Percentiles rank a stretch among this genome's conserved stretches.
Conservation (phyloP, 768 basidiomycete genomes). For the Rhizopogon salebrosus region DNA sequence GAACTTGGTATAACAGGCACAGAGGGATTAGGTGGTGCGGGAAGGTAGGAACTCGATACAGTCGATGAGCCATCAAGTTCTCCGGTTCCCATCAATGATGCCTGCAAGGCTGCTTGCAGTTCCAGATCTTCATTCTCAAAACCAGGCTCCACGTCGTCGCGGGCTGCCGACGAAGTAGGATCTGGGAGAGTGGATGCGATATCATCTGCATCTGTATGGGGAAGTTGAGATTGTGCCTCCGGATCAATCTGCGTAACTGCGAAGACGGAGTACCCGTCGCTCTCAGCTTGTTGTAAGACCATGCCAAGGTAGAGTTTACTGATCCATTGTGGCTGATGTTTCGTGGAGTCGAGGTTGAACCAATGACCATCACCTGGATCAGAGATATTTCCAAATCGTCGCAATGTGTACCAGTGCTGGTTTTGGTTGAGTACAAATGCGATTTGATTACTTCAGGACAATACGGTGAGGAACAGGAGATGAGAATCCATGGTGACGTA, state of each 20-base stretch:
- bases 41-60: constrained; percentile 12
- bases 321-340: constrained; percentile 73
- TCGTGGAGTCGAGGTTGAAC: constrained; percentile 86
- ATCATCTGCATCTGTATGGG: constrained; percentile 67
- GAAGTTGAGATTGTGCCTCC: constrained; percentile 45
- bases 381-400: constrained; percentile 63
- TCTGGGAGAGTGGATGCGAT: constrained; percentile 62
- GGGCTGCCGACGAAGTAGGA: constrained; percentile 27
- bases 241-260: constrained; percentile 64
- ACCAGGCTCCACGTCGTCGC: constrained; percentile 19
- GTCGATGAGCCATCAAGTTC: constrained; percentile 2
- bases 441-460: constrained; percentile 56
- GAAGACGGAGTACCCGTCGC: constrained; percentile 82
- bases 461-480: constrained; percentile 7
- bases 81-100: constrained; percentile 49
- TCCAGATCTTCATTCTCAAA: constrained; percentile 85
- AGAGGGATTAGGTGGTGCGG: constrained; percentile 22
- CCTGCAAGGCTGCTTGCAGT: constrained; percentile 82
- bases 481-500: constrained; percentile 29
- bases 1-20: constrained; percentile 18
- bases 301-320: constrained; percentile 78
- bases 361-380: constrained; percentile 56
- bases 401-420: constrained; percentile 87
- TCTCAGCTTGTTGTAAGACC: constrained; percentile 83
- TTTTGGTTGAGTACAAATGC: constrained; percentile 85